Base-by-base conservation (phyloP, 371 early-diverging fungal species). In the Batkoa obscura region DNA sequence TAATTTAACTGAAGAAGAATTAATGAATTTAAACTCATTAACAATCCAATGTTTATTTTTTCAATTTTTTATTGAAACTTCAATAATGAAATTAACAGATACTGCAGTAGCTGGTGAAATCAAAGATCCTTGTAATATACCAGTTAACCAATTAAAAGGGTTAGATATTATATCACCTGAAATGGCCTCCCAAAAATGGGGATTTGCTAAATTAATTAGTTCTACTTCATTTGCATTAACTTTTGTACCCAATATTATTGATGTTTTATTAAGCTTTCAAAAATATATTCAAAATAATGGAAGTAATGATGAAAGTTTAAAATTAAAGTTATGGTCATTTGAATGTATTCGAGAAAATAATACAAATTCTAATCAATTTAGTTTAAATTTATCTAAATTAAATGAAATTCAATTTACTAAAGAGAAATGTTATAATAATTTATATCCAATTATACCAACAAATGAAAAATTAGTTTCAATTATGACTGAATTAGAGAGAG, bases 261-360 rank as follows among this genome's bases (percentile, higher is more conserved):
- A 55, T 45, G 2, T 55, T 3, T 35, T 55, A 2, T n/a, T n/a
- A n/a, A n/a, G n/a, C n/a, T n/a, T n/a, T n/a, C 2, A 43, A 4
- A 17, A 23, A 36, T 55, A 43, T 45, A 35, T 23, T 6, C 17
- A 45, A n/a, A 34, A 10, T 5, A 35, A 15, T 31, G n/a, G 43
- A 39, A 5, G 23, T 10, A n/a, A n/a, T n/a, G n/a, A n/a, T n/a
- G n/a, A n/a, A n/a, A n/a, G n/a, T n/a, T 12, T 39, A 30, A 53
- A 6, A 2, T 30, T 55, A 31, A 33, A 46, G 13, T 34, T 55
- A 5, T 47, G 43, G 56, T 31, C 43, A 1, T 55, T 33, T 55
- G 56, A 55, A 35, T 41, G 42, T 36, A 55, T 55, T 34, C 42
- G 56, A 30, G 56, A 55, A 45, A 36, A 55, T 35, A 3, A 37